Base-by-base conservation (phyloP, 2,329 filamentous ascomycete species). In the Alternaria triticimaculans region DNA sequence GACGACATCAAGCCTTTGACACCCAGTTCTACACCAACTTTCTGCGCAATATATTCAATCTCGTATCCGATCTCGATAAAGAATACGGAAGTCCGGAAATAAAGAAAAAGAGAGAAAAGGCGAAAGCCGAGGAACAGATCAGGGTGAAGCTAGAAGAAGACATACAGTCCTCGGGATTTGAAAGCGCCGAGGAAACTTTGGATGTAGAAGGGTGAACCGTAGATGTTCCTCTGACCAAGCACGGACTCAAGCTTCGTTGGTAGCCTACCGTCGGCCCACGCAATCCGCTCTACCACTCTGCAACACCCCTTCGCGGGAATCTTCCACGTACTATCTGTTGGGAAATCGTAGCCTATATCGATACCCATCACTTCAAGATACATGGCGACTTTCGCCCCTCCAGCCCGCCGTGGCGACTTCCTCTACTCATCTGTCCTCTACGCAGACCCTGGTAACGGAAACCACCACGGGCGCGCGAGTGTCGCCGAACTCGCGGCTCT, bases 371-470 rank as follows among this genome's bases (percentile, higher is more conserved):
- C 30, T 6, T 2, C 2, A 30, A 43, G 4, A 15, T 41, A 20
- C 14, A 59, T 76, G 74, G 28, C 71, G 10, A 56, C 55, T n/a
- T 74, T 78, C 51, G 77, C 76, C 1, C 63, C 74, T n/a, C 77
- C 76, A 10, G 66, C 72, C 20, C 64, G 61, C 23, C 69, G 69
- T 23, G 74, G 69, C 43, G 64, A 69, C 37, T 79, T 79, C 54
- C 43, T 72, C 25, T 80, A 74, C 63, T 73, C 72, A 26, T 74
- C 70, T 4, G 49, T 74, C 43, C 66, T 80, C 11, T 76, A 73
- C 59, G 76, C 72, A 43, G 74, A 79, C 23, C 67, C 68, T 9
- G 76, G 77, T 21, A 74, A 76, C 46, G 49, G 65, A n/a, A 76
- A 78, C 30, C 72, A 72, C 14, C 76, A 78, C 43, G 65, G 75